Evolutionary conservation across 805 yeast species (phyloP), one percentile per base, ranked within the genome.

Genomic region (Ogataea siamensis): DNA sequence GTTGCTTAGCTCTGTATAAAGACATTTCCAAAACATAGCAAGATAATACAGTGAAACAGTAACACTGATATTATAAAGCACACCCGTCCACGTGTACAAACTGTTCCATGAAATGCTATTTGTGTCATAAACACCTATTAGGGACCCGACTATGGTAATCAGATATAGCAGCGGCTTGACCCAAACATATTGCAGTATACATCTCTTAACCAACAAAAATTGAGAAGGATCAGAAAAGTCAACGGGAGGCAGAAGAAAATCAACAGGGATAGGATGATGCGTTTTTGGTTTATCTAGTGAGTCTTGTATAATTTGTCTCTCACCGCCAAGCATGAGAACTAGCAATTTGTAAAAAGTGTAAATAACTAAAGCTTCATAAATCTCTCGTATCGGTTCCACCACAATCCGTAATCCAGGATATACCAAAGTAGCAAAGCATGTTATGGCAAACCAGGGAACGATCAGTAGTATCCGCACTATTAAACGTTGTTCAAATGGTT

Each of bases 281-380:
- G 80, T 76, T 0, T 96, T 95, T 18, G 73, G 70, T 29, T 91
- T 68, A 3, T 93, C 87, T 43, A 70, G 65, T 2, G 58, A 45
- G 33, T 34, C 39, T 34, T 85, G 76, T 21, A 93, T 81, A 17
- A 93, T 87, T 42, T 78, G 78, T 34, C 95, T 70, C 56, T 94
- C 99, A 12, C 99, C 99, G 0, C 97, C 98, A 7, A 93, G 69
- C 67, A 87, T 74, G 46, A 80, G 76, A 0, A 94, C 87, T 38
- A 93, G 67, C 19, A 88, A 68, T 21, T 91, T 74, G 66, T 86
- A 91, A 58, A 93, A 93, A 2, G 96, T 87, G 61, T 93, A 93
- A 22, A 93, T 85, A 22, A 89, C 96, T 63, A 93, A 87, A 0
- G 98, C 97, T 61, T 93, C 99, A 61, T 93, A 93, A 1, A 91